A percentile compares a stretch with the other conserved stretches of the same genome.
phyloP scores from a whole-genome alignment of 2,329 filamentous ascomycete genomes.

The Boeremia lycopersici region DNA sequence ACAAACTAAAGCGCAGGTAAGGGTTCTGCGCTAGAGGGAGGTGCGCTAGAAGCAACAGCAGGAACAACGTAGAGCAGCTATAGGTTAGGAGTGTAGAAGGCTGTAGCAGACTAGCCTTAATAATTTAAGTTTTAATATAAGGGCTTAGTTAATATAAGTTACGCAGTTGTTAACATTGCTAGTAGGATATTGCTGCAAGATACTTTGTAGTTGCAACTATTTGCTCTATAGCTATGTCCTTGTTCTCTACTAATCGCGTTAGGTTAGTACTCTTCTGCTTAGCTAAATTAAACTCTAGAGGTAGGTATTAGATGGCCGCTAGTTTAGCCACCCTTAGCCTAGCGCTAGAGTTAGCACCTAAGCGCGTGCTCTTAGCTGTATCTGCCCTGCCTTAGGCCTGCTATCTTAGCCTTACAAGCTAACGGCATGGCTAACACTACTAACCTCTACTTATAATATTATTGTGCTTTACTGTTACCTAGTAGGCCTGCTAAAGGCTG shows the following conservation, averaged over 20 bases:
- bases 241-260: background rate
- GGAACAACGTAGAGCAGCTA: no score
- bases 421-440: constrained; percentile 1
- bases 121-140: no score
- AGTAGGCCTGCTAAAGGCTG: background rate
- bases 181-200: background rate
- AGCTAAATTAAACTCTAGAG: background rate
- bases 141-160: background rate
- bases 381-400: background rate
- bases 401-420: background rate
- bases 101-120: no score
- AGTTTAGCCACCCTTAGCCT: background rate
- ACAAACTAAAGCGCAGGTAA: no score
- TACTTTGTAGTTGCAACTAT: background rate
- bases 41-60: no score
- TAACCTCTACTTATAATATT: background rate
- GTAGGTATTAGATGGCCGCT: no score
- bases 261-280: background rate
- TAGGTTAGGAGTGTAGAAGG: no score
- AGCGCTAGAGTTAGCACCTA: background rate
- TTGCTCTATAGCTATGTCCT: background rate
- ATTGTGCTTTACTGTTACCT: background rate
- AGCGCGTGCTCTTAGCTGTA: background rate
- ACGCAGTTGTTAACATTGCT: background rate
- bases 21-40: no score